phyloP scores from a whole-genome alignment of 2,329 filamentous ascomycete genomes.

The Fusarium tupiense region DNA sequence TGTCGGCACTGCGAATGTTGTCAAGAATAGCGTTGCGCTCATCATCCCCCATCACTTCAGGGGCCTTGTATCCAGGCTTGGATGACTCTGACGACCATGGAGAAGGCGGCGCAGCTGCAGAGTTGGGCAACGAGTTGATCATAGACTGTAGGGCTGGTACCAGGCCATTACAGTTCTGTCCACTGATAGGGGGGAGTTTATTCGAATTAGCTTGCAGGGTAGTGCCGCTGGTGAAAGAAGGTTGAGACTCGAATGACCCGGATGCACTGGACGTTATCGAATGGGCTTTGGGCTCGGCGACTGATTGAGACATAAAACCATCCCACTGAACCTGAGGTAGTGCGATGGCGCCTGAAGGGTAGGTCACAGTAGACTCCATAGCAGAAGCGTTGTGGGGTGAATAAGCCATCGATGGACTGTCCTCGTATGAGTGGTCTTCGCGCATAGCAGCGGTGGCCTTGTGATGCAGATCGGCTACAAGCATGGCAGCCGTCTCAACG shows the following conservation, averaged over 20 bases:
- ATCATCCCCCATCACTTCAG: slow-evolving; percentile 84
- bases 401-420: slow-evolving; percentile 72
- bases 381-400: slow-evolving; percentile 76
- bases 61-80: slow-evolving; percentile 74
- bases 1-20: slow-evolving; percentile 83
- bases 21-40: slow-evolving; percentile 87
- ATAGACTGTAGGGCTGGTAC: slow-evolving; percentile 76
- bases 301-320: slow-evolving; percentile 78
- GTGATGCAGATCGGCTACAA: slow-evolving; percentile 98
- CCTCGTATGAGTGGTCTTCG: slow-evolving; percentile 65
- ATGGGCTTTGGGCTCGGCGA: slow-evolving; percentile 78
- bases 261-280: slow-evolving; percentile 74
- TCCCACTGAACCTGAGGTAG: slow-evolving; percentile 93
- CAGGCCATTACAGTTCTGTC: slow-evolving; percentile 68
- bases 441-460: slow-evolving; percentile 83
- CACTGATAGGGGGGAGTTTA: slow-evolving; percentile 75
- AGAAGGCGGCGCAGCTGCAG: slow-evolving; percentile 75
- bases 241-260: slow-evolving; percentile 74
- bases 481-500: slow-evolving; percentile 96
- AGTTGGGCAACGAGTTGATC: slow-evolving; percentile 75
- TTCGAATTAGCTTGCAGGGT: slow-evolving; percentile 66
- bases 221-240: slow-evolving; percentile 68
- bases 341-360: slow-evolving; percentile 80
- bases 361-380: slow-evolving; percentile 81
- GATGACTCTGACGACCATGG: slow-evolving; percentile 75